These are phyloP conservation scores for Aspergillus ustus DNA, from an alignment of 2,329 filamentous ascomycete species.

Conservation along the genomic window DNA sequence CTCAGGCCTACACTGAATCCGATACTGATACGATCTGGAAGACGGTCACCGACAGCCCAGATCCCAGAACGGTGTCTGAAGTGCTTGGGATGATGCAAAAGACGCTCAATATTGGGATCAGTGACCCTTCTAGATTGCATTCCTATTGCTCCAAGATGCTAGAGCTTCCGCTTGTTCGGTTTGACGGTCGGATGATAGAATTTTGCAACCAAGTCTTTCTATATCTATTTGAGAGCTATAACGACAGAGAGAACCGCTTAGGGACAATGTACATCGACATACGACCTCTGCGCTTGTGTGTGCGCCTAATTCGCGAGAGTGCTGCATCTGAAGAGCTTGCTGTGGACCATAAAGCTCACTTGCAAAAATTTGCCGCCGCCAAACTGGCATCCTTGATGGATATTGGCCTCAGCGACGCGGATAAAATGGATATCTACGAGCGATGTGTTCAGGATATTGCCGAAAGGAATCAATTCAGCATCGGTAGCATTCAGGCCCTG, in stretches of 20 bases:
- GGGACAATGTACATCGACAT: slow-evolving; percentile 39
- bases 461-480: slow-evolving; percentile 64
- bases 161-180: slow-evolving; percentile 64
- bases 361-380: slow-evolving; percentile 67
- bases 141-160: slow-evolving; percentile 75
- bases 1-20: slow-evolving; percentile 69
- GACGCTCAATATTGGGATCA: slow-evolving; percentile 53
- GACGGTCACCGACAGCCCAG: slow-evolving; percentile 78
- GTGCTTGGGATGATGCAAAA: slow-evolving; percentile 69
- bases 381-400: slow-evolving; percentile 66
- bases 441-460: slow-evolving; percentile 72
- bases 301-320: slow-evolving; percentile 74
- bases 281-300: slow-evolving; percentile 59
- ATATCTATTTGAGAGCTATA: slow-evolving; percentile 52
- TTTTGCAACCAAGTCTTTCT: slow-evolving; percentile 65
- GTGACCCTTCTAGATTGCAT: slow-evolving; percentile 53
- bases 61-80: slow-evolving; percentile 82
- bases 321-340: slow-evolving; percentile 60
- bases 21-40: slow-evolving; percentile 86
- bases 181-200: slow-evolving; percentile 65
- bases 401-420: slow-evolving; percentile 59
- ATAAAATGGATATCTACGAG: slow-evolving; percentile 66
- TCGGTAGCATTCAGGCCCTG: slow-evolving; percentile 75
- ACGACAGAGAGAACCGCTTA: slow-evolving; percentile 32
- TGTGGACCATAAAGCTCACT: slow-evolving; percentile 62